These are phyloP conservation scores for Leccinum boreale DNA, from an alignment of 768 basidiomycete genomes.

Conservation along the genomic window DNA sequence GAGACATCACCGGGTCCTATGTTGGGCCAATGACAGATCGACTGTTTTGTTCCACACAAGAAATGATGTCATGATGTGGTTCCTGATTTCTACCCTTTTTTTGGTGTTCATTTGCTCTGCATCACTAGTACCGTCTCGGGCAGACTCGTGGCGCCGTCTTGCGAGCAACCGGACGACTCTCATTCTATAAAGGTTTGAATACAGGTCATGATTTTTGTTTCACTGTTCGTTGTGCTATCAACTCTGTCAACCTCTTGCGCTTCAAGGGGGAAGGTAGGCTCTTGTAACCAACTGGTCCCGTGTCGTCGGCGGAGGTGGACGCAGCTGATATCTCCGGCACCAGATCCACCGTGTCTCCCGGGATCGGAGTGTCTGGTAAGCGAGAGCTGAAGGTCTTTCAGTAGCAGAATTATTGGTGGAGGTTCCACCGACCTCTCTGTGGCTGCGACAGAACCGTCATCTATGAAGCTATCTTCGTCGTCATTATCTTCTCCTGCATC, in stretches of 20 bases:
- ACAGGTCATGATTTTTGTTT: neutral
- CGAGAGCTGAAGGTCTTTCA: constrained; percentile 6
- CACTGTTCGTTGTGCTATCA: constrained; percentile 10
- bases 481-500: constrained; percentile 5
- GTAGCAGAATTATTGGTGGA: constrained; percentile 1
- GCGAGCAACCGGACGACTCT: neutral
- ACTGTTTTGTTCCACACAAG: constrained; percentile 50
- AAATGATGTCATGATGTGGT: constrained; percentile 37
- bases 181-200: no score
- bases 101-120: constrained; percentile 9
- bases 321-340: neutral
- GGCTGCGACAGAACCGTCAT: neutral
- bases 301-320: constrained; percentile 1
- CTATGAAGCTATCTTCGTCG: constrained; percentile 4
- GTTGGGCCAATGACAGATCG: constrained; percentile 47
- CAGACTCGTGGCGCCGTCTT: constrained; percentile 15
- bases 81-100: neutral
- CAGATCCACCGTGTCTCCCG: constrained; percentile 1
- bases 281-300: constrained; percentile 9
- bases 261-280: constrained; percentile 22
- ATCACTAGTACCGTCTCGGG: constrained; percentile 11
- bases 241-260: constrained; percentile 14
- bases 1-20: constrained; percentile 49
- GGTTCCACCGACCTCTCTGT: constrained; percentile 11
- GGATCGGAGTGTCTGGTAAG: neutral